Conservation (phyloP, 495 filamentous ascomycete species). For the Echria macrotheca region DNA sequence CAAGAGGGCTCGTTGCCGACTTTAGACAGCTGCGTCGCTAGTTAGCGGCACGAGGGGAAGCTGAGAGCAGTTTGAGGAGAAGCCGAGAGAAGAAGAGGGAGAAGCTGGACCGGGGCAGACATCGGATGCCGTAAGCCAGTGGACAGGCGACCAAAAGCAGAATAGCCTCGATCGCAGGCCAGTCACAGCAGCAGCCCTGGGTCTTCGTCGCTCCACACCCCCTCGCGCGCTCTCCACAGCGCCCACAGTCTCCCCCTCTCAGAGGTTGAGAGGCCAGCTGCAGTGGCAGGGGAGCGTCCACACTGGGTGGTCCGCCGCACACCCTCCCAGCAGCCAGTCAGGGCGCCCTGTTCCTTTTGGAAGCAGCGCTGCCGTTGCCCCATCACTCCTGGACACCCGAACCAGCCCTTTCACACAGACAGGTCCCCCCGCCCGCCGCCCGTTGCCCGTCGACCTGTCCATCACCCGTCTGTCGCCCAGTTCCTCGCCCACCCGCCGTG, state of each 20-base stretch:
- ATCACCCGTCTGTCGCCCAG: not conserved
- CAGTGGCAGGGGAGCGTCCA: conserved; percentile 1
- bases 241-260: conserved; percentile 10
- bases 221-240: conserved; percentile 19
- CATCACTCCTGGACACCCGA: not conserved
- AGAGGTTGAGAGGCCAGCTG: conserved; percentile 1
- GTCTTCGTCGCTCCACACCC: conserved; percentile 4
- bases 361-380: conserved; percentile 2
- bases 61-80: conserved; percentile 25
- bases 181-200: conserved; percentile 8
- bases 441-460: conserved; percentile 6
- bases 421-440: conserved; percentile 2
- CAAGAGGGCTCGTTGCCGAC: too few relatives aligned
- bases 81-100: conserved; percentile 28
- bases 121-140: conserved; percentile 23
- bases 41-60: conserved; percentile 14
- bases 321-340: conserved; percentile 1
- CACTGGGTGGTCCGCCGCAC: not conserved
- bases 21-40: conserved; percentile 14
- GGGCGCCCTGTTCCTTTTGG: not conserved
- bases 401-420: not conserved
- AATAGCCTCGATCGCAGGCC: conserved; percentile 9
- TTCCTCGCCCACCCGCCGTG: conserved; percentile 14
- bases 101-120: conserved; percentile 10
- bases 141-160: conserved; percentile 17